Evolutionary conservation across 441 rosid genomes (phyloP).

Genomic region (Gossypium davidsonii): DNA sequence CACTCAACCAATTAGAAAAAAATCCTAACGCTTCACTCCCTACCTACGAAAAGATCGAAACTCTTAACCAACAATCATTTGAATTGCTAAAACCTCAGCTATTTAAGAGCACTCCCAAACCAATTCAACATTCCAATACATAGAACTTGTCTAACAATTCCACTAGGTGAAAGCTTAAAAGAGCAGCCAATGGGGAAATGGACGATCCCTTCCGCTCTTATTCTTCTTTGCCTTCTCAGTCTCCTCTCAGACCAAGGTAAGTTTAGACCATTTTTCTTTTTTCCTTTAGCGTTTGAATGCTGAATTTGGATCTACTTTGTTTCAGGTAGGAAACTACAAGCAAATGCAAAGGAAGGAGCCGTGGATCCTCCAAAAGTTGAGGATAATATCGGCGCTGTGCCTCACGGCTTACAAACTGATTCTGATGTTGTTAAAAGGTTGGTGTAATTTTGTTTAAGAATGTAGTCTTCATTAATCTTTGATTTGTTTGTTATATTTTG

Average conservation of each 20-base stretch:
- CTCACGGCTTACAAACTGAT: conserved; percentile 79
- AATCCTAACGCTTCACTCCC: conserved; percentile 7
- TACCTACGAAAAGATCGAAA: background rate
- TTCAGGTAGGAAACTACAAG: conserved; percentile 68
- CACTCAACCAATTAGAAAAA: conserved; percentile 7
- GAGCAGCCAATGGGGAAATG: conserved; percentile 66
- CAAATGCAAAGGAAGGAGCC: conserved; percentile 59
- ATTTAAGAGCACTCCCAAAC: conserved; percentile 11
- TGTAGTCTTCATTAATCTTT: background rate
- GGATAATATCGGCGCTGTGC: conserved; percentile 87
- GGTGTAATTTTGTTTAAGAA: background rate
- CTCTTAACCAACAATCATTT: background rate
- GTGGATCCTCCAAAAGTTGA: conserved; percentile 87
- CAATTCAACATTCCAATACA: background rate
- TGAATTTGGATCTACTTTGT: conserved; percentile 23
- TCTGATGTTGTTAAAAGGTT: conserved; percentile 89
- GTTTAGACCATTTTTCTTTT: background rate
- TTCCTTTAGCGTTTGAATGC: background rate
- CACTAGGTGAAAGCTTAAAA: background rate
- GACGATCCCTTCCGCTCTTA: conserved; percentile 74
- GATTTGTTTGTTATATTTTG: background rate
- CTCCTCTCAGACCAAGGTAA: conserved; percentile 86
- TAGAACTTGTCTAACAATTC: background rate
- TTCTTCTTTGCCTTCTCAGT: conserved; percentile 57
- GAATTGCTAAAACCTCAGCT: background rate